Conservation (phyloP, 192 early-diverging fungal species). For the Mortierella claussenii region DNA sequence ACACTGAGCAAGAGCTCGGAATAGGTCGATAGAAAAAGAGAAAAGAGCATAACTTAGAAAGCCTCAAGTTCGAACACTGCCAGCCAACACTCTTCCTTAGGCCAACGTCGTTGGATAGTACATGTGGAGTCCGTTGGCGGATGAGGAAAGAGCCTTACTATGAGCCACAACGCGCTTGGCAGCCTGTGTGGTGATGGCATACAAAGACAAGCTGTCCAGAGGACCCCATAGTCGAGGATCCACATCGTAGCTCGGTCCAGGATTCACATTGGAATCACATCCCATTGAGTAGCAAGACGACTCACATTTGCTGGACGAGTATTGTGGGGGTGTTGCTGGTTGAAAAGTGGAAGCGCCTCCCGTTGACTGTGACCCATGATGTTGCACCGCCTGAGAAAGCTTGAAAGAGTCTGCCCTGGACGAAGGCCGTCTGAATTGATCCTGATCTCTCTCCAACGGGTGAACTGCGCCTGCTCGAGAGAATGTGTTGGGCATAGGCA, state of each 20-base stretch:
- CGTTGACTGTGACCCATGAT: not conserved
- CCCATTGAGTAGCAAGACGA: conserved; percentile 15
- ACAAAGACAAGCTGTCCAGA: conserved; percentile 32
- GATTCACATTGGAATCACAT: not conserved
- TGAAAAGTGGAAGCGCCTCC: not conserved
- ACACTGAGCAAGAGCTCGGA: not conserved
- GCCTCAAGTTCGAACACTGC: too few relatives aligned
- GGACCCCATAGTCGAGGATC: conserved; percentile 47
- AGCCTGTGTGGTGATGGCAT: conserved; percentile 45
- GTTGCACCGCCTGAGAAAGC: not conserved
- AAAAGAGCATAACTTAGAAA: not conserved
- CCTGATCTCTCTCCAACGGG: conserved; percentile 27
- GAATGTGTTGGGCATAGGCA: conserved; percentile 13
- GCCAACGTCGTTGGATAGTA: conserved; percentile 43
- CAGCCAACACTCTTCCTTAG: not conserved
- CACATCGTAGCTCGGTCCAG: conserved; percentile 12
- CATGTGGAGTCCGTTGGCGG: conserved; percentile 32
- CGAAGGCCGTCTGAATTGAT: conserved; percentile 3
- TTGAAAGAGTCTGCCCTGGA: conserved; percentile 1
- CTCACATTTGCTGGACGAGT: conserved; percentile 16
- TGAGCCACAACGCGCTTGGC: conserved; percentile 51
- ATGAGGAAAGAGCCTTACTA: conserved; percentile 36
- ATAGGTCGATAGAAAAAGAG: not conserved
- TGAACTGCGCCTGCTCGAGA: conserved; percentile 20
- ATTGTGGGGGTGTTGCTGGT: conserved; percentile 13